phyloP scores from a whole-genome alignment of 2,329 filamentous ascomycete species.

The Fusarium camptoceras region DNA sequence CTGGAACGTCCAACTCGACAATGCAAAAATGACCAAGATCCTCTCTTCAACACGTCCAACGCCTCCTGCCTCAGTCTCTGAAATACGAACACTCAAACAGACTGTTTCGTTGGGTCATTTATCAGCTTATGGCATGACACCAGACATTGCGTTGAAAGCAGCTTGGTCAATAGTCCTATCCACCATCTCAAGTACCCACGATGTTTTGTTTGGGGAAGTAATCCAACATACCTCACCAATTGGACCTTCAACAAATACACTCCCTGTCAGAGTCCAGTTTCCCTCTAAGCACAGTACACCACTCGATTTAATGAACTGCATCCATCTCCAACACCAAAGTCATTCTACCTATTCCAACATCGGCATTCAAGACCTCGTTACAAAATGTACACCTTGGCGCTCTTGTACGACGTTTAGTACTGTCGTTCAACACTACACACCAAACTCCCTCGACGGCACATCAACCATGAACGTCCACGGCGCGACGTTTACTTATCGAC shows the following conservation, averaged over 20 bases:
- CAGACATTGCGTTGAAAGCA: slow-evolving; percentile 66
- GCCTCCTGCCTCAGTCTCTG: slow-evolving; percentile 49
- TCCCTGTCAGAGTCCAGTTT: slow-evolving; percentile 63
- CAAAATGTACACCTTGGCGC: slow-evolving; percentile 66
- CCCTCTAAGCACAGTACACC: slow-evolving; percentile 58
- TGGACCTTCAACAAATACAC: slow-evolving; percentile 61
- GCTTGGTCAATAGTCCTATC: slow-evolving; percentile 69
- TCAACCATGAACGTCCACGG: slow-evolving; percentile 59
- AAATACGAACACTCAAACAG: slow-evolving; percentile 55
- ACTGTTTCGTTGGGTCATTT: slow-evolving; percentile 57
- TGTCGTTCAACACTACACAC: slow-evolving; percentile 62
- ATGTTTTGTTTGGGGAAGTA: slow-evolving; percentile 68
- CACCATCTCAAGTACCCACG: slow-evolving; percentile 59
- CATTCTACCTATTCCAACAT: slow-evolving; percentile 58
- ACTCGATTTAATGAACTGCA: slow-evolving; percentile 60
- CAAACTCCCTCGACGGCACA: slow-evolving; percentile 50
- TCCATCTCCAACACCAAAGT: slow-evolving; percentile 62
- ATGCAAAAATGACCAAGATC: slow-evolving; percentile 60
- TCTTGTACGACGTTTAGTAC: slow-evolving; percentile 66
- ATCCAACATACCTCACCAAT: slow-evolving; percentile 60
- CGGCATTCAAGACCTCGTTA: slow-evolving; percentile 63
- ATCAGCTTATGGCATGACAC: slow-evolving; percentile 58
- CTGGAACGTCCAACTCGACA: slow-evolving; percentile 60
- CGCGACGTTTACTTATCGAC: slow-evolving; percentile 58
- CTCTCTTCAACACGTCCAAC: slow-evolving; percentile 57